phyloP scores from a whole-genome alignment of 2,329 filamentous ascomycete species.

The Hypoxylon sp. region DNA sequence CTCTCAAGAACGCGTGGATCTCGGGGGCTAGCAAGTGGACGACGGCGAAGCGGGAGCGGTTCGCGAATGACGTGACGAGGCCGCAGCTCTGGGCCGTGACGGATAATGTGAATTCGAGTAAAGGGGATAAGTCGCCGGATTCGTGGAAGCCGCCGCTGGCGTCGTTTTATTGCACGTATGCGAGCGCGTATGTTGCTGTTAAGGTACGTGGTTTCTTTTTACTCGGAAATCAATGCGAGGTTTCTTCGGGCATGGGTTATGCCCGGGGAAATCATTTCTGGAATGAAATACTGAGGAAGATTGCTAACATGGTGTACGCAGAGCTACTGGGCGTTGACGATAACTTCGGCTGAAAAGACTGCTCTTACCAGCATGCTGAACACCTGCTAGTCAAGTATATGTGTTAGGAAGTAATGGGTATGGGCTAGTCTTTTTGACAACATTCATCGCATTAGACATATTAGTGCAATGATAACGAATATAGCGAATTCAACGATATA shows the following conservation, averaged over 20 bases:
- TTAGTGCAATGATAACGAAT: background rate
- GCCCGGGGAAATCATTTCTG: no score
- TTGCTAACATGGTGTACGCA: no score
- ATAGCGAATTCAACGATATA: background rate
- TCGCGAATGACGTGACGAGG: constrained; percentile 81
- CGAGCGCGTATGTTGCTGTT: constrained; percentile 80
- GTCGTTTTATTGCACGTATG: constrained; percentile 82
- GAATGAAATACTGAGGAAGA: no score
- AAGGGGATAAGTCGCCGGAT: constrained; percentile 80
- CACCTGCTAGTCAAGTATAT: constrained; percentile 63
- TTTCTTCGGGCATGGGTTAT: no score
- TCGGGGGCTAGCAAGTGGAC: constrained; percentile 81
- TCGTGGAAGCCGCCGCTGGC: constrained; percentile 78
- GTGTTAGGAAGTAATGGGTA: background rate
- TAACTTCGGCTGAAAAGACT: constrained; percentile 78
- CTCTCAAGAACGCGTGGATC: constrained; percentile 83
- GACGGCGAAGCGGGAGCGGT: constrained; percentile 71
- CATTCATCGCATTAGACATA: background rate
- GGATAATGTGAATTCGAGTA: constrained; percentile 77
- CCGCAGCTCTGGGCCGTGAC: constrained; percentile 86
- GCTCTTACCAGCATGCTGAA: constrained; percentile 74
- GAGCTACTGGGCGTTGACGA: constrained; percentile 73
- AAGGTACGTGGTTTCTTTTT: no score
- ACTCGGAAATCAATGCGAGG: no score
- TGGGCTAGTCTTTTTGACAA: background rate